Evolutionary conservation across 2,329 filamentous ascomycete genomes (phyloP), one percentile per base, ranked within the genome.

Genomic region (Colletotrichum graminicola): DNA sequence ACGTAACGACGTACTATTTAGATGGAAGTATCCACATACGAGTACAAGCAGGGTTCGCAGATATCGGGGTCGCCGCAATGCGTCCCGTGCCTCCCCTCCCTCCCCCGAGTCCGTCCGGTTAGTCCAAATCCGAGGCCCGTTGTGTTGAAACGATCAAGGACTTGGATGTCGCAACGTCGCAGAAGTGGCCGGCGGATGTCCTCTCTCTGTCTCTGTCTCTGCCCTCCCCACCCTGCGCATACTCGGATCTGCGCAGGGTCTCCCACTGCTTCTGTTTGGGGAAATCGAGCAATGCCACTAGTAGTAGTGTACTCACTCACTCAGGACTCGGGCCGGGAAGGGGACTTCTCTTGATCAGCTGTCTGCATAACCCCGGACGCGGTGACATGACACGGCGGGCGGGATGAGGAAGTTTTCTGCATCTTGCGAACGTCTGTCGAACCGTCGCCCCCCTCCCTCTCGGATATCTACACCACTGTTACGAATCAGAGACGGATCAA

Each of bases 1-100:
- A 16, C 11, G 11, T 39, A 14, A 39, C 36, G 12, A 41, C 5
- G 16, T 23, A 49, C n/a, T 12, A n/a, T 21, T 5, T 66, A 26
- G 47, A 29, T 29, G 4, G n/a, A 18, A 6, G 39, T 18, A 18
- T 41, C 16, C 16, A 14, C 16, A 18, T 41, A 18, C 39, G 14
- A 41, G 5, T 5, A 41, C 14, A 41, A 41, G 5, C 10, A 41
- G 39, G 39, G 12, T 29, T 54, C 51, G 41, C 16, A 32, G 47
- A 56, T 71, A 56, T 71, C 63, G 67, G 62, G 29, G 67, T 67
- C 56, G 67, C 56, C 56, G 49, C 32, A 29, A 34, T 23, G 34
- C 26, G 52, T 32, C 32, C 26, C 32, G 49, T 26, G 39, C 41
- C 56, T 16, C 56, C 47, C 36, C 36, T 12, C 11, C 10, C 32